Conservation (phyloP, 108 stramenopile species). For the Cyclotella choctawhatcheeana region DNA sequence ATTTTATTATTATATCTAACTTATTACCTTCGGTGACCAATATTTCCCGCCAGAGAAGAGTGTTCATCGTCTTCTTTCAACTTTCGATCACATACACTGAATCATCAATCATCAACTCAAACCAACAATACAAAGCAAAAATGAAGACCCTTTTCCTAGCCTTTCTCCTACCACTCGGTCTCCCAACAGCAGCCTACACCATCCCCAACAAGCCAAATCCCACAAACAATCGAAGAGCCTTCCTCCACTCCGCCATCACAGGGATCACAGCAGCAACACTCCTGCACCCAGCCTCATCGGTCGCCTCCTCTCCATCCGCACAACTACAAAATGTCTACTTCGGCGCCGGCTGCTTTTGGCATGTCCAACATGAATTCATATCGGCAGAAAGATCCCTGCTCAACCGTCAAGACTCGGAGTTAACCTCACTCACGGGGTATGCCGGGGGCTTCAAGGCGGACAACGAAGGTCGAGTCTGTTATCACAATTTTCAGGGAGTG, state of each 20-base stretch:
- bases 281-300: not conserved
- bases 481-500: constrained; percentile 81
- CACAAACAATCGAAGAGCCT: not conserved
- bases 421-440: constrained; percentile 82
- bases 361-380: constrained; percentile 90
- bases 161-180: too few relatives aligned
- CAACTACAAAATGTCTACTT: constrained; percentile 57
- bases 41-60: too few relatives aligned
- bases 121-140: too few relatives aligned
- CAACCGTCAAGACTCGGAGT: constrained; percentile 58
- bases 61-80: too few relatives aligned
- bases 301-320: too few relatives aligned
- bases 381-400: constrained; percentile 76
- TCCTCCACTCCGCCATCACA: not conserved
- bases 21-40: too few relatives aligned
- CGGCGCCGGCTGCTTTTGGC: constrained; percentile 83
- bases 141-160: too few relatives aligned
- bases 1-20: too few relatives aligned
- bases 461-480: constrained; percentile 67
- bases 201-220: not conserved
- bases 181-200: constrained; percentile 1
- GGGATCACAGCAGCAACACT: not conserved
- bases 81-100: too few relatives aligned
- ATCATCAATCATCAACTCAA: too few relatives aligned
- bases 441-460: constrained; percentile 70